Evolutionary conservation across 352 stramenopile species (phyloP), one percentile per base, ranked within the genome.

Genomic region (Lagenidium giganteum): DNA sequence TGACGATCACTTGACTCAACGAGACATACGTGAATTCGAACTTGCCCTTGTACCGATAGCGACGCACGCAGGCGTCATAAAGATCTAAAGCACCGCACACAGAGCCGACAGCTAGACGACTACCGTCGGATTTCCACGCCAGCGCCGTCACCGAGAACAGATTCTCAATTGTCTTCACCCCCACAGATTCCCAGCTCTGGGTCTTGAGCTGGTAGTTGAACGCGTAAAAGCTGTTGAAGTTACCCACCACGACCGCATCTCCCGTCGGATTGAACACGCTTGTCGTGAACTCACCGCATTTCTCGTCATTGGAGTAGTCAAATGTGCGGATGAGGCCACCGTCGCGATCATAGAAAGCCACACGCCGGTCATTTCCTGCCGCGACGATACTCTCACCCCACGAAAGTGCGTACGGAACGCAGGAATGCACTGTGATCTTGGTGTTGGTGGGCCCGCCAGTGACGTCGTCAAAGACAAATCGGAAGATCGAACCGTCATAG

Each of bases 11-110:
- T 63, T 98, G 90, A 40, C 76, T 95, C 29, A 94, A 58, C 17
- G 79, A 96, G 34, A 98, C 87, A 48, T 98, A 98, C 33, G 89
- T 98, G 54, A 98, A 95, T 70, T 98, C 93, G 44, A 98, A 98
- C 39, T 89, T 93, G 41, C 87, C 86, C 52, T 97, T 96, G 70
- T 97, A 98, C 4, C 78, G 71, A 44, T 87, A 95, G 24, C 93
- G 83, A 2, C 77, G 74, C 30, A 98, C 82, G 40, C 89, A 97
- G 2, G 89, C 84, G 32, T 98, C 92, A 52, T 95, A 98, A 5
- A 97, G 50, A 59, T 98, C 93, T 16, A 97, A 54, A 14, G 77
- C 81, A 8, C 93, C 93, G 48, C 89, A 98, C 0, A 97, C 70
- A 0, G 87, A 94, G 6, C 93, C 93, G 18, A 98, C 69, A 0